Evolutionary conservation across 805 yeast species (phyloP), one percentile per base, ranked within the genome.

Genomic region (Metschnikowia bowlesiae): DNA sequence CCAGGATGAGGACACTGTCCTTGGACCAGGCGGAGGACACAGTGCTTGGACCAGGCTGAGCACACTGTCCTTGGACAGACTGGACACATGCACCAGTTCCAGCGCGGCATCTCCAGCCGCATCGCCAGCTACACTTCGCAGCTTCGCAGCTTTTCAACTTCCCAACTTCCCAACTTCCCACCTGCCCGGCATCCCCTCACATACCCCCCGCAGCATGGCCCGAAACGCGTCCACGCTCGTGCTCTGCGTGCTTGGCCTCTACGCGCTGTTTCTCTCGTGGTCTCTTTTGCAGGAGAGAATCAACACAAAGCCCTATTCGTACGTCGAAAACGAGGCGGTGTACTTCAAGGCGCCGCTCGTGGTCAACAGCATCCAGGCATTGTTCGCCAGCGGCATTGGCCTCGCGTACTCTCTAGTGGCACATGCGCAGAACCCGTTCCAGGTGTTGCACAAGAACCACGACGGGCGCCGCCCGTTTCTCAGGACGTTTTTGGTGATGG

Each of bases 241-340:
- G 1, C 47, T 65, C 16, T 71, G 73, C 52, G 72, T 73, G 6
- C 47, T 61, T 9, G 97, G 97, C 0, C 87, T 94, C 35, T 94
- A 94, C 62, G 82, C 81, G 2, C 85, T 96, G 44, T 94, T 94
- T 60, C 70, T 94, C 29, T 78, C 92, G 1, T 94, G 99, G 99
- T 90, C 96, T 0, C 78, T 89, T 35, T 79, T 94, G 10, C 98
- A 94, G 63, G 99, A 94, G 66, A 83, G 92, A 43, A 81, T 94
- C 55, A 79, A 90, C 11, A 82, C 90, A 1, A 84, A 83, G 42
- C 80, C 87, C 10, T 89, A 90, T 67, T 89, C 87, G 1, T 78
- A 79, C 31, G 62, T 66, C 13, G 57, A 55, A 14, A 64, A 54
- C 6, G 54, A 56, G 13, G 61, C 65, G 3, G 76, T 73, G 30